phyloP scores from a whole-genome alignment of 2,329 filamentous ascomycete genomes.

The Penicillium griseofulvum region DNA sequence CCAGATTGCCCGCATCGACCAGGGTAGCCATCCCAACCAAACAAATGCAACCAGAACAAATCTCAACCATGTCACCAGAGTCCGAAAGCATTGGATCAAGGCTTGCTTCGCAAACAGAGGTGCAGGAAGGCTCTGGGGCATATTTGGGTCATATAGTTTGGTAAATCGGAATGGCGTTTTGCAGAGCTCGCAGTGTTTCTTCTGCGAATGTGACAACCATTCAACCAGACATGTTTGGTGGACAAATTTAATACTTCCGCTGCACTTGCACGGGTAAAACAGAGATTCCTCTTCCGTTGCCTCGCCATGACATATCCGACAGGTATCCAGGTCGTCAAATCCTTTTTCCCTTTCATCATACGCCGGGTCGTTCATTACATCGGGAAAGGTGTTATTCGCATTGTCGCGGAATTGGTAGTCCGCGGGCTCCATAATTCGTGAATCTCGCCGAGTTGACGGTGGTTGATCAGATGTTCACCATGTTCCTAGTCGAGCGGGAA shows the following conservation, averaged over 20 bases:
- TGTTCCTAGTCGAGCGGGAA: slow-evolving; percentile 15
- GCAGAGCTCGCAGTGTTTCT: slow-evolving; percentile 99
- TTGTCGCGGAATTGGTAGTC: slow-evolving; percentile 21
- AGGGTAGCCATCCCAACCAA: slow-evolving; percentile 87
- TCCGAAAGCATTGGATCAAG: slow-evolving; percentile 67
- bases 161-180: slow-evolving; percentile 98
- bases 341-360: slow-evolving; percentile 43
- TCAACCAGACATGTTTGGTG: slow-evolving; percentile 98
- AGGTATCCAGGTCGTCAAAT: slow-evolving; percentile 70
- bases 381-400: slow-evolving; percentile 34
- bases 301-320: slow-evolving; percentile 93
- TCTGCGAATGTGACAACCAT: slow-evolving; percentile 97
- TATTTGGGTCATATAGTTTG: slow-evolving; percentile 91
- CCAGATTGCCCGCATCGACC: slow-evolving; percentile 89
- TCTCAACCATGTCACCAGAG: slow-evolving; percentile 73
- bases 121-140: slow-evolving; percentile 80
- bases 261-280: slow-evolving; percentile 98
- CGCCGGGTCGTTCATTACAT: slow-evolving; percentile 59
- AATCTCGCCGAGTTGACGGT: slow-evolving; percentile 19
- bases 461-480: slow-evolving; percentile 23
- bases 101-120: slow-evolving; percentile 79
- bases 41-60: slow-evolving; percentile 76
- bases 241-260: slow-evolving; percentile 96
- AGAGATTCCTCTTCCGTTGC: slow-evolving; percentile 77
- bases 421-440: slow-evolving; percentile 28